A percentile compares a stretch with the other conserved stretches of the same genome.
These are phyloP conservation scores for Candida dendrica DNA, from an alignment of 805 yeast species.

Conservation along the genomic window DNA sequence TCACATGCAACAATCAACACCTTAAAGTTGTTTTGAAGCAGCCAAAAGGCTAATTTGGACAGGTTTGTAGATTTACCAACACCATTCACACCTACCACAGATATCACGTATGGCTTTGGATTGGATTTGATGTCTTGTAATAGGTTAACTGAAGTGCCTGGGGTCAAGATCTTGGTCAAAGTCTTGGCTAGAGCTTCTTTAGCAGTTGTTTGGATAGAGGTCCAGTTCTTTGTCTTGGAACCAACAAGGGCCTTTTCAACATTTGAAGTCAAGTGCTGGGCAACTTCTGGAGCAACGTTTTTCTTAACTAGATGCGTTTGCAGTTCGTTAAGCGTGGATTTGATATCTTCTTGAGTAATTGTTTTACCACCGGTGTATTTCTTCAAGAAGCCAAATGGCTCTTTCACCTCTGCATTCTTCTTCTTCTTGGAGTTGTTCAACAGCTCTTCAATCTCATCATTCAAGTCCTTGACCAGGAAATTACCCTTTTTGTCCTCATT, in stretches of 20 bases:
- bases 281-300: constrained; percentile 88
- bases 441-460: constrained; percentile 40
- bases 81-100: constrained; percentile 96
- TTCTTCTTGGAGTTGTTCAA: constrained; percentile 22
- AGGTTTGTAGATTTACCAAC: constrained; percentile 96
- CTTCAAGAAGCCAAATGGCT: constrained; percentile 52
- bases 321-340: constrained; percentile 56
- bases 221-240: constrained; percentile 64
- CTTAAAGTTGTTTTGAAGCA: constrained; percentile 77
- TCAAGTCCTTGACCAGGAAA: constrained; percentile 60
- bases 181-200: constrained; percentile 55
- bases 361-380: constrained; percentile 65
- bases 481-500: constrained; percentile 42
- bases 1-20: constrained; percentile 95
- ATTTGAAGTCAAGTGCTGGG: constrained; percentile 60
- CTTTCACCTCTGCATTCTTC: constrained; percentile 20
- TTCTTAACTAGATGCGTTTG: constrained; percentile 74
- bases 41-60: constrained; percentile 93
- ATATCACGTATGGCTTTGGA: constrained; percentile 75
- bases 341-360: constrained; percentile 55
- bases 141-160: constrained; percentile 83
- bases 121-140: constrained; percentile 59
- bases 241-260: constrained; percentile 68
- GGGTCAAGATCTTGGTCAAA: constrained; percentile 74
- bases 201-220: constrained; percentile 67